A percentile compares a stretch with the other conserved stretches of the same genome.
These are phyloP conservation scores for Phytophthora macrochlamydospora DNA, from an alignment of 352 stramenopile species.

Conservation along the genomic window DNA sequence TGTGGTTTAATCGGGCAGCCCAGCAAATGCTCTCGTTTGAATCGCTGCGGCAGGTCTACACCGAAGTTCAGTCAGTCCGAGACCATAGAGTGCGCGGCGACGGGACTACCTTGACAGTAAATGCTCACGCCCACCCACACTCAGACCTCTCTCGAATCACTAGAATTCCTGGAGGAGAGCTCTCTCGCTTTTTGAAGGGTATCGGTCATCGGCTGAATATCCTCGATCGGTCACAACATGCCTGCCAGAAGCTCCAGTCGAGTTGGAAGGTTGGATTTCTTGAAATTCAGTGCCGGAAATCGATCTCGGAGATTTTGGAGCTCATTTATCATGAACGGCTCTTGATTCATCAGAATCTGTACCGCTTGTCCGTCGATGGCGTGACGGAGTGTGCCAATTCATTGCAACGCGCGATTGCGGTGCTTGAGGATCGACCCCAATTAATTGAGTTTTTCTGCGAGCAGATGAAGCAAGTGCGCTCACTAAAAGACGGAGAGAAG, in stretches of 20 bases:
- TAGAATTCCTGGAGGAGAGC: constrained; percentile 39
- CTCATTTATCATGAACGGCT: constrained; percentile 57
- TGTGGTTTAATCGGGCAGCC: constrained; percentile 54
- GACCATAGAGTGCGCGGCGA: constrained; percentile 7
- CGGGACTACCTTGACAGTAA: not conserved
- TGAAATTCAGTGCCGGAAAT: constrained; percentile 70
- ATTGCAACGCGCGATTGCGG: constrained; percentile 50
- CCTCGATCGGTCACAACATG: constrained; percentile 60
- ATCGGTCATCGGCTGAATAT: constrained; percentile 38
- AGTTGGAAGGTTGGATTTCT: constrained; percentile 80
- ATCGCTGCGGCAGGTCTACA: constrained; percentile 51
- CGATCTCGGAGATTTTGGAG: constrained; percentile 67
- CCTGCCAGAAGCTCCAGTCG: constrained; percentile 66
- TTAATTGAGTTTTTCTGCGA: constrained; percentile 76
- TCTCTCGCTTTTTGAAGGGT: constrained; percentile 52
- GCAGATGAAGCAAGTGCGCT: constrained; percentile 64
- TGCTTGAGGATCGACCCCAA: constrained; percentile 74
- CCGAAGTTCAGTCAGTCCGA: constrained; percentile 48
- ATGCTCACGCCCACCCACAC: not conserved
- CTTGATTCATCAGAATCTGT: constrained; percentile 43
- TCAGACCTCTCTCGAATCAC: constrained; percentile 36
- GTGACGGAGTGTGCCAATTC: constrained; percentile 42
- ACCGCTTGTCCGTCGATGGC: constrained; percentile 38
- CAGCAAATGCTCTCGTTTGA: constrained; percentile 69
- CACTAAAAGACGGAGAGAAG: constrained; percentile 57